Conservation (phyloP, 768 basidiomycete genomes). For the Lentinula guzmanii region DNA sequence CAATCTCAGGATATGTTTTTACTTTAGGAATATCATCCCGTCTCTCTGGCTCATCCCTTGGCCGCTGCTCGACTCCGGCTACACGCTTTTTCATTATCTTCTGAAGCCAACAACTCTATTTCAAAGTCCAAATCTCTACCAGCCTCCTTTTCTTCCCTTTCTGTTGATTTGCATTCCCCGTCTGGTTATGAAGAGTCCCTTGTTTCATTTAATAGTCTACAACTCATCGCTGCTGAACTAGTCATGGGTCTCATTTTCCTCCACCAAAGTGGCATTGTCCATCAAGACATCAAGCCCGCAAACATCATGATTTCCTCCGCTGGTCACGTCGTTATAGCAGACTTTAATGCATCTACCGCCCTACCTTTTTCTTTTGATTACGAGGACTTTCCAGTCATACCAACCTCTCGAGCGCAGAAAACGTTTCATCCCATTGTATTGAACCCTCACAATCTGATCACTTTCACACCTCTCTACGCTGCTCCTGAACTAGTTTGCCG, state of each 20-base stretch:
- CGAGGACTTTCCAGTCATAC: neutral
- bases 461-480: conserved; percentile 28
- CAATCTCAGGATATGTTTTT: neutral
- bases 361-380: conserved; percentile 3
- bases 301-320: conserved; percentile 51
- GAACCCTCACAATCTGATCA: conserved; percentile 17
- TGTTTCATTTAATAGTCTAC: conserved; percentile 13
- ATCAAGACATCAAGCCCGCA: conserved; percentile 64
- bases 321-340: conserved; percentile 50
- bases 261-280: conserved; percentile 58
- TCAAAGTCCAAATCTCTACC: conserved; percentile 4
- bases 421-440: conserved; percentile 14
- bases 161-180: neutral
- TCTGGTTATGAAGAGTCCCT: neutral
- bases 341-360: conserved; percentile 50
- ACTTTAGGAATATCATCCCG: conserved; percentile 24
- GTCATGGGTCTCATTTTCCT: conserved; percentile 31
- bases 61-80: conserved; percentile 20
- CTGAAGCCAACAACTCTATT: conserved; percentile 5
- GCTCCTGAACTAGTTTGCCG: conserved; percentile 27
- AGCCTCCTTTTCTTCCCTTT: neutral
- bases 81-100: neutral
- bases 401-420: conserved; percentile 4
- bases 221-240: conserved; percentile 25
- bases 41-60: conserved; percentile 21